Evolutionary conservation across 768 basidiomycete species (phyloP), one percentile per base, ranked within the genome.

Genomic region (Leucocoprinus birnbaumii): DNA sequence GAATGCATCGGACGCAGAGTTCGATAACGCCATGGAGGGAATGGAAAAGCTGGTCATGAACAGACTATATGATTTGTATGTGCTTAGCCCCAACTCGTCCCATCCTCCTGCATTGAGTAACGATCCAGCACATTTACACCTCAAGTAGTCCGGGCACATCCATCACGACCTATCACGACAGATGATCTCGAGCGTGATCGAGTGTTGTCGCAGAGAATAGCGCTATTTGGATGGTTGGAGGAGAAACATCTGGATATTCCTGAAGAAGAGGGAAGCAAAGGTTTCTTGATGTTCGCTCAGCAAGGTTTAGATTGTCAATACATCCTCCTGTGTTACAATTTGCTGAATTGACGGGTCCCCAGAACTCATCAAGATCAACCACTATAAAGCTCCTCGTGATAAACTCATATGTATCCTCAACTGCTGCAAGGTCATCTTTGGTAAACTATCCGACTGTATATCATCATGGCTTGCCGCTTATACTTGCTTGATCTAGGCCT

Each of bases 1-100:
- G 64, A 84, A 84, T 56, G 81, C 81, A 1, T 78, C 85, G 2
- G 86, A 92, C 19, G 72, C 75, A 5, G 94, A 98, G 68, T 98
- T 99, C 60, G 97, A 98, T 51, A 95, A 96, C 63, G 93, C 94
- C 0, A 83, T 94, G 76, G 97, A 99, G 71, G 95, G 94, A 49
- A 98, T 98, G 93, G 97, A 99, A 78, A 99, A 99, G 70, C 81
- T 99, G 6, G 97, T 99, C 61, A 98, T 99, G 97, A 99, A 98
- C 63, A 78, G 94, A 49, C 73, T 98, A 50, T 98, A 97, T 68
- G 92, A 94, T 62, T 93, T 91, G 95, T 98, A 58, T 66, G 89
- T 83, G 48, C 21, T 19, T 45, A 42, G 19, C 43, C 24, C 22
- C 56, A 21, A 53, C 41, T 43, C 55, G 60, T 41, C 24, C 48